Evolutionary conservation across 2,329 filamentous ascomycete species (phyloP).

Genomic region (Aspergillus tubingensis): DNA sequence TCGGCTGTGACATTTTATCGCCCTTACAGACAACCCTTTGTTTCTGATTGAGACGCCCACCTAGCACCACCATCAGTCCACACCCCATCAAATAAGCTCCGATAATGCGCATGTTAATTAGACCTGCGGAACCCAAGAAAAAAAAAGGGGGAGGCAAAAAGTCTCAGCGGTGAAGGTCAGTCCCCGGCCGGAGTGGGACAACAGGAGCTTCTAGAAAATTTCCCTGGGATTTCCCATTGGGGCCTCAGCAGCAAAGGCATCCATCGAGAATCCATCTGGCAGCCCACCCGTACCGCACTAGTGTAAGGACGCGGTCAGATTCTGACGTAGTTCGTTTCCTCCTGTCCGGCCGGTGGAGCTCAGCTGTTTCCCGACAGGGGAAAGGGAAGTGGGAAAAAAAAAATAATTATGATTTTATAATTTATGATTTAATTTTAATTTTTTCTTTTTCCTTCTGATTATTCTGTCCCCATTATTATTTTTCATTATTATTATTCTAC

Average conservation of each 20-base stretch:
- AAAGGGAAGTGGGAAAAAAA: no score
- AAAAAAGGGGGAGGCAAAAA: conserved; percentile 22
- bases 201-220: conserved; percentile 29
- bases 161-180: conserved; percentile 14
- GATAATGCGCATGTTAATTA: not conserved
- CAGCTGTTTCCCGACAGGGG: conserved; percentile 23
- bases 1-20: not conserved
- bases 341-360: conserved; percentile 22
- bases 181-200: not conserved
- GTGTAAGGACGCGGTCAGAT: conserved; percentile 16
- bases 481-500: conserved; percentile 10
- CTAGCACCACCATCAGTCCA: not conserved
- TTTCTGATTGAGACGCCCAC: not conserved
- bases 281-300: conserved; percentile 18
- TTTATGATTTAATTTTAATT: conserved; percentile 11
- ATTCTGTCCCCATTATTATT: conserved; percentile 3
- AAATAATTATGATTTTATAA: conserved; percentile 7
- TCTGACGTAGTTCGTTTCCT: conserved; percentile 24
- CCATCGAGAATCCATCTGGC: conserved; percentile 14
- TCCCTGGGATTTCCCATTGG: conserved; percentile 27
- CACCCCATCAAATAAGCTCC: not conserved
- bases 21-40: conserved; percentile 2
- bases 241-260: conserved; percentile 3
- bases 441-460: conserved; percentile 6
- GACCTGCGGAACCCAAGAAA: conserved; percentile 7